phyloP scores from a whole-genome alignment of 306 rosid genomes.

The Pyrus betulifolia region DNA sequence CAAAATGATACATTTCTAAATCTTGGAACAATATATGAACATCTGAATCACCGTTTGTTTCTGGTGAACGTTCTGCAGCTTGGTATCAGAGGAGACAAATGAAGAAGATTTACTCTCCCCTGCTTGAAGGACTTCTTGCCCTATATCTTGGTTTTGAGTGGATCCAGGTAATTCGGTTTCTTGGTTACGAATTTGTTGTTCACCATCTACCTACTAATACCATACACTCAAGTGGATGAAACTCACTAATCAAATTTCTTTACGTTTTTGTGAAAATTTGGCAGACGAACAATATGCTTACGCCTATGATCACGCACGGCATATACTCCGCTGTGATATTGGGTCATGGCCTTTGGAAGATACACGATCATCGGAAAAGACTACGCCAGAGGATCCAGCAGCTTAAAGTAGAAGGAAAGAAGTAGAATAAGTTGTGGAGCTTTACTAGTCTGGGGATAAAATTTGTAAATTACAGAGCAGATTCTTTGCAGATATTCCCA shows the following conservation, averaged over 20 bases:
- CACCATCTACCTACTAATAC: not conserved
- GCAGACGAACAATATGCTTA: conserved; percentile 84
- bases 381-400: conserved; percentile 71
- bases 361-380: conserved; percentile 72
- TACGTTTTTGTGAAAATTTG: conserved; percentile 12
- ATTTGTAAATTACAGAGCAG: conserved; percentile 32
- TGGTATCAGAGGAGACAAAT: conserved; percentile 92
- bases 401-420: conserved; percentile 49
- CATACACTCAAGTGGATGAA: not conserved
- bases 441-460: conserved; percentile 13
- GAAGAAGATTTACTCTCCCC: conserved; percentile 90
- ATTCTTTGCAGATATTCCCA: conserved; percentile 2
- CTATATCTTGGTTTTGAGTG: conserved; percentile 96
- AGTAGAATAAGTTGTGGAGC: conserved; percentile 22
- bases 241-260: conserved; percentile 7
- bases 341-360: conserved; percentile 98
- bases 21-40: not conserved
- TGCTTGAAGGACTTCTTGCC: conserved; percentile 86
- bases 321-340: conserved; percentile 83
- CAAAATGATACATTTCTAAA: not conserved
- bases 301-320: conserved; percentile 91
- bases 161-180: conserved; percentile 56
- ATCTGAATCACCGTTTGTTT: conserved; percentile 1
- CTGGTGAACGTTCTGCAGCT: conserved; percentile 44
- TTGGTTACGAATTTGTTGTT: not conserved